phyloP scores from a whole-genome alignment of 495 filamentous ascomycete genomes.

The Talaromyces thailandensis region DNA sequence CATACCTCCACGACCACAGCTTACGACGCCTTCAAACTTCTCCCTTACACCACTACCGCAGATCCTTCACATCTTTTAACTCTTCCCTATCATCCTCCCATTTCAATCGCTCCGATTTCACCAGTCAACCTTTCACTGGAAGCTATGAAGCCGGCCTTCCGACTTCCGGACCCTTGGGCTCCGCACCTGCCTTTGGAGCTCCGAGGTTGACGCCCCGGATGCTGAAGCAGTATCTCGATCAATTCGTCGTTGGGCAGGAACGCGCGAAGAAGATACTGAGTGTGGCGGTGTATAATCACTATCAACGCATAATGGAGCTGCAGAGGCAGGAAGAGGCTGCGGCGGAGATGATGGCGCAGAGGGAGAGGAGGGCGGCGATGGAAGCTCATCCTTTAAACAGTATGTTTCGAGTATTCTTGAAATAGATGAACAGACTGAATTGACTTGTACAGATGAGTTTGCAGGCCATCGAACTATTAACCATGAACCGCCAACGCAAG shows the following conservation, averaged over 20 bases:
- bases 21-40: background rate
- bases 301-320: conserved; percentile 75
- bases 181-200: conserved; percentile 52
- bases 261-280: conserved; percentile 92
- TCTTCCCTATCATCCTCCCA: conserved; percentile 38
- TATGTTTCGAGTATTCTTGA: conserved; percentile 18
- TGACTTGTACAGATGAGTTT: conserved; percentile 58
- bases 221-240: conserved; percentile 86
- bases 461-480: conserved; percentile 59
- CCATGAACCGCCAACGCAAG: conserved; percentile 15
- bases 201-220: conserved; percentile 69
- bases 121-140: conserved; percentile 57
- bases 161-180: conserved; percentile 47
- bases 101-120: conserved; percentile 55
- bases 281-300: conserved; percentile 95
- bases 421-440: conserved; percentile 1
- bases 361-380: conserved; percentile 37
- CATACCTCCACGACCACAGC: background rate
- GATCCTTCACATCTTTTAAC: conserved; percentile 21
- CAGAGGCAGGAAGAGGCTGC: conserved; percentile 69
- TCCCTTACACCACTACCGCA: background rate
- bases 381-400: conserved; percentile 48
- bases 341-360: conserved; percentile 48
- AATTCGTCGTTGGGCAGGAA: conserved; percentile 94
- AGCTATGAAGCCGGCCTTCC: conserved; percentile 66